phyloP scores from a whole-genome alignment of 2,329 filamentous ascomycete species.

The Diaporthe amygdali region DNA sequence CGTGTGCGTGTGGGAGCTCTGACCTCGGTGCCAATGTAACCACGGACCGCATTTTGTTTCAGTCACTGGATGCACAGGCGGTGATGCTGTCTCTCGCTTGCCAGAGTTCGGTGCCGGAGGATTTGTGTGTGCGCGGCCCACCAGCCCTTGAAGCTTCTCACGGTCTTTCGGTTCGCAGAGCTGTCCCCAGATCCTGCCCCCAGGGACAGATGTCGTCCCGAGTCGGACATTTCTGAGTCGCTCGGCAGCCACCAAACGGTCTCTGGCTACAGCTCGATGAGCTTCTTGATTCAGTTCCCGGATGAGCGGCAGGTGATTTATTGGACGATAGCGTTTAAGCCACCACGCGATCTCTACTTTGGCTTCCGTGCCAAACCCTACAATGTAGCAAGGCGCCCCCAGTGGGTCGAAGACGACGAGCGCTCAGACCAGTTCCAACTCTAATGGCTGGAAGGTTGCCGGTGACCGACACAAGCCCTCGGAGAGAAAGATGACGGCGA shows the following conservation, averaged over 20 bases:
- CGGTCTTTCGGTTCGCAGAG: background rate
- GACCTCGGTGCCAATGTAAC: constrained; percentile 8
- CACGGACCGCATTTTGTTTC: constrained; percentile 14
- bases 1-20: background rate
- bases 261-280: background rate
- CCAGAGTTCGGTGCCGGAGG: constrained; percentile 9
- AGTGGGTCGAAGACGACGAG: background rate
- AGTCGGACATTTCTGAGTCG: constrained; percentile 6
- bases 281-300: constrained; percentile 12
- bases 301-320: constrained; percentile 1
- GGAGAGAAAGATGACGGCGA: background rate
- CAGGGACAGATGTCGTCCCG: background rate
- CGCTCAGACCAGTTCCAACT: constrained; percentile 7
- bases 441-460: background rate
- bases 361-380: constrained; percentile 12
- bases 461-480: background rate
- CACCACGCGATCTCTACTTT: constrained; percentile 9
- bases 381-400: background rate
- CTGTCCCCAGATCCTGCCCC: background rate
- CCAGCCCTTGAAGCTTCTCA: constrained; percentile 9
- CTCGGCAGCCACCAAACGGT: background rate
- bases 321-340: background rate
- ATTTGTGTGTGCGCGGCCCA: background rate
- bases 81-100: background rate
- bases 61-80: constrained; percentile 12